Percentiles rank a stretch among this genome's conserved stretches.
These are phyloP conservation scores for Steccherinum ochraceum DNA, from an alignment of 768 basidiomycete genomes.

Conservation along the genomic window DNA sequence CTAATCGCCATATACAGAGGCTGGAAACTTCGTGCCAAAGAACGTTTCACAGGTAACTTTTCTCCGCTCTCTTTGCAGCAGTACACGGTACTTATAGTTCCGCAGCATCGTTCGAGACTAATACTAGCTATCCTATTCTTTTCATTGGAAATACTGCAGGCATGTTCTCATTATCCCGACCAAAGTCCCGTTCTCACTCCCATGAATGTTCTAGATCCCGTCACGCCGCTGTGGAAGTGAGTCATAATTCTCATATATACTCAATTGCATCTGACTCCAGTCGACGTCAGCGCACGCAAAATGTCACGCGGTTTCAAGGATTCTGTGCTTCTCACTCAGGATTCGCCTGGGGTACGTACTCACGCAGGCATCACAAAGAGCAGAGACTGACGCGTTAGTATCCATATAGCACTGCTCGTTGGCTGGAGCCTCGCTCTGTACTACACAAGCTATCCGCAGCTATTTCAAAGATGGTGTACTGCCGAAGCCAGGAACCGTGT, in stretches of 20 bases:
- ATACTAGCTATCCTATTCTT: neutral
- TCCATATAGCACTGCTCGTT: too few species aligned
- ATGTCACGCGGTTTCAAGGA: neutral
- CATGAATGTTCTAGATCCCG: neutral
- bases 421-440: too few species aligned
- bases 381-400: too few species aligned
- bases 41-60: neutral
- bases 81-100: too few species aligned
- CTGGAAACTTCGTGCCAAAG: neutral
- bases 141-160: neutral
- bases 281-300: neutral
- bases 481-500: too few species aligned
- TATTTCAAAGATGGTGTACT: too few species aligned
- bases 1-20: neutral
- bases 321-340: neutral
- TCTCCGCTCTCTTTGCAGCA: too few species aligned
- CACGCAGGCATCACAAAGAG: too few species aligned
- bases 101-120: neutral
- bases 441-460: too few species aligned
- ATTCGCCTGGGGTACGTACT: neutral
- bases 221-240: neutral
- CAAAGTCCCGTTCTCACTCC: neutral
- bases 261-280: neutral
- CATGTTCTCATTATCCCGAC: neutral
- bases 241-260: too few species aligned